Percentiles rank a stretch among this genome's conserved stretches.
These are phyloP conservation scores for Prunella vulgaris DNA, from an alignment of 257 asterid genomes.

Conservation along the genomic window DNA sequence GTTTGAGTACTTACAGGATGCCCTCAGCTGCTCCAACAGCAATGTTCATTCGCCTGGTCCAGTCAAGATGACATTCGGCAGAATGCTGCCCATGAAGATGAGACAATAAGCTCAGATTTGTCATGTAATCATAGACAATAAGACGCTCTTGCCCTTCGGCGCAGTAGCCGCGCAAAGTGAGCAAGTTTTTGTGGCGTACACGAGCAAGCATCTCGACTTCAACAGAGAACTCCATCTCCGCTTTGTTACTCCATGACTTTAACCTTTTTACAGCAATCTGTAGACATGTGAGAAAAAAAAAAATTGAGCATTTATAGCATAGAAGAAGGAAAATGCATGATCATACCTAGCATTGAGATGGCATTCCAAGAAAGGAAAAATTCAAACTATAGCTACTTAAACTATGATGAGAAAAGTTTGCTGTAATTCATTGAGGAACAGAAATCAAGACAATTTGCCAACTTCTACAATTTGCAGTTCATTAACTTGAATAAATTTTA, in stretches of 20 bases:
- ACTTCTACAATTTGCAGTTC: background rate
- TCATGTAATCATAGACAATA: conserved; percentile 77
- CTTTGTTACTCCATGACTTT: conserved; percentile 87
- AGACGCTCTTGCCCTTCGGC: conserved; percentile 97
- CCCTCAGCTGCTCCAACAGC: conserved; percentile 93
- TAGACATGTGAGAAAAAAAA: conserved; percentile 14
- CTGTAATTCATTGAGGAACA: background rate
- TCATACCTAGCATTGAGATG: background rate
- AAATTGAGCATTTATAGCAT: background rate
- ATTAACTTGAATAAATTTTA: background rate
- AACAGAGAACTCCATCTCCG: conserved; percentile 81
- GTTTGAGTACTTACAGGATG: conserved; percentile 53
- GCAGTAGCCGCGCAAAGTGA: conserved; percentile 79
- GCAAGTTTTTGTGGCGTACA: conserved; percentile 78
- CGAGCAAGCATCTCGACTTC: conserved; percentile 90
- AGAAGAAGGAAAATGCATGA: conserved; percentile 8
- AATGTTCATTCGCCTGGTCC: conserved; percentile 76
- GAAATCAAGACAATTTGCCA: background rate
- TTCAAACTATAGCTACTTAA: background rate
- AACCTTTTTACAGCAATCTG: conserved; percentile 94
- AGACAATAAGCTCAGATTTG: conserved; percentile 78
- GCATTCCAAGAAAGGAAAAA: conserved; percentile 2
- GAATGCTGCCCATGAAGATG: conserved; percentile 96
- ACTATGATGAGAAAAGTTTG: background rate
- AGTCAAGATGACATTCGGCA: conserved; percentile 74